A percentile compares a stretch with the other conserved stretches of the same genome.
Evolutionary conservation across 2,329 filamentous ascomycete species (phyloP).

Genomic region (Geoglossum cookeanum): DNA sequence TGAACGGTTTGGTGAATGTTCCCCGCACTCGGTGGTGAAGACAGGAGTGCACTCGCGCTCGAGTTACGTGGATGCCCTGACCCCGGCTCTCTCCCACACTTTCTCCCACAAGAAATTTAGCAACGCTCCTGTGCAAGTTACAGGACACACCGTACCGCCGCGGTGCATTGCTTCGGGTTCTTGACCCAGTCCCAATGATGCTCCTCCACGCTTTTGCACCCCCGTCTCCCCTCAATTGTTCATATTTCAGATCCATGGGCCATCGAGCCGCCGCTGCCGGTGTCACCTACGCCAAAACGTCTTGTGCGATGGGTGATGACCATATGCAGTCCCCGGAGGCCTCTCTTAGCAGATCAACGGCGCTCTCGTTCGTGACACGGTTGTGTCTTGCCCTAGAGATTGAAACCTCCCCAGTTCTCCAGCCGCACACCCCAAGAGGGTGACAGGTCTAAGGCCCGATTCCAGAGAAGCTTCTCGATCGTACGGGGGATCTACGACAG

Average conservation of each 20-base stretch:
- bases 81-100: background rate
- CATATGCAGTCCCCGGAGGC: background rate
- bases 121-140: background rate
- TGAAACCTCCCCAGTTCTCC: background rate
- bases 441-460: background rate
- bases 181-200: background rate
- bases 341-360: background rate
- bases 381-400: background rate
- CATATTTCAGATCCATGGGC: background rate
- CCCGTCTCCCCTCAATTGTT: background rate
- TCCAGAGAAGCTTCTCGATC: background rate
- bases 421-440: background rate
- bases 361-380: background rate
- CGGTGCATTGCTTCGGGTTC: background rate
- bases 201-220: background rate
- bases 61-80: background rate
- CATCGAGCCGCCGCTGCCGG: background rate
- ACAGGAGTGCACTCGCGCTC: background rate
- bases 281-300: conserved; percentile 1
- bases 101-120: background rate
- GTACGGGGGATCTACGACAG: background rate
- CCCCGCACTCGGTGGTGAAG: background rate
- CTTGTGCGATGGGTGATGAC: background rate
- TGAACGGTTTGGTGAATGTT: background rate
- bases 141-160: background rate